Evolutionary conservation across 805 yeast genomes (phyloP), one percentile per base, ranked within the genome.

Genomic region (Spathaspora boniae): DNA sequence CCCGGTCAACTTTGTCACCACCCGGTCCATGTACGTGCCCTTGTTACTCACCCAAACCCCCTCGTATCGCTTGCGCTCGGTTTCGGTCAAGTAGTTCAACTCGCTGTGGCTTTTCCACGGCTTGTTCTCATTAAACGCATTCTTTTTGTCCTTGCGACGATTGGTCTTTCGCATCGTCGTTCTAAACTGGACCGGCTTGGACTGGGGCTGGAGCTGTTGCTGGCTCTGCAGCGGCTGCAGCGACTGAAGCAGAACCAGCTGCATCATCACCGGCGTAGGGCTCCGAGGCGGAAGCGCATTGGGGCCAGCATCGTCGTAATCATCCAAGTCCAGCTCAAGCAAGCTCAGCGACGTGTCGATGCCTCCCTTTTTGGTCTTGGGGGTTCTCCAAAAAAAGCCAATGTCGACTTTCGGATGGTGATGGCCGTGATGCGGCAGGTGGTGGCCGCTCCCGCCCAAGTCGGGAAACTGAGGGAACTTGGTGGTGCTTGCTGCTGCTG

Each of bases 21-120:
- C 59, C 2, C 36, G 41, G 24, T 66, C 67, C 45, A 81, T 55
- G 48, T 82, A 81, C 3, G 63, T 51, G 2, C 93, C 95, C 43
- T 76, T 78, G 53, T 93, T 93, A 22, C 95, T 79, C 0, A 83
- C 95, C 96, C 96, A 93, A 11, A 93, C 74, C 17, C 95, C 94
- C 57, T 89, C 97, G 57, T 91, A 93, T 25, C 98, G 62, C 53
- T 88, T 88, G 40, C 86, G 71, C 54, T 93, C 98, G 29, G 66
- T 72, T 29, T 75, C 79, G 1, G 74, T 68, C 23, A 72, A 64
- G 55, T 44, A 66, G 53, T 43, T 50, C 5, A 79, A 66, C 41
- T 78, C 84, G 20, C 66, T 67, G 58, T 87, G 97, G 49, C 82
- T 80, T 49, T 89, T 88, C 96, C 97, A 88, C 0, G 98, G 98